Base-by-base conservation (phyloP, 1,139 yeast genomes). In the Geotrichum macrosporum region DNA sequence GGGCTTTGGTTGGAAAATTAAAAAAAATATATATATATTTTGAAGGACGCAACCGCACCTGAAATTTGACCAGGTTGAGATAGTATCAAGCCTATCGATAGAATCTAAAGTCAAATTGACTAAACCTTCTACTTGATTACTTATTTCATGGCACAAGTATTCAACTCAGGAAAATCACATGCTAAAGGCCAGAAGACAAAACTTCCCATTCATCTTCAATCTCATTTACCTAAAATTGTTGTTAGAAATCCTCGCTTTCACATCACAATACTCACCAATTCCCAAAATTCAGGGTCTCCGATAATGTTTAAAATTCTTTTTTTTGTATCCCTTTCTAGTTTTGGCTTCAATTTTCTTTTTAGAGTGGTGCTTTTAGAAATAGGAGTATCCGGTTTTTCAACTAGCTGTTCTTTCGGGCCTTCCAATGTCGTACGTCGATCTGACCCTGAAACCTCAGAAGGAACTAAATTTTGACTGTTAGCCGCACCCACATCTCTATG, bases 271-370 rank as follows among this genome's bases (percentile, higher is more conserved):
- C 51, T 40, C 41, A 50, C 53, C 42, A 50, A 36, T 9, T 39
- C 34, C 53, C 53, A 50, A 34, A 50, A 50, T 18, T 19, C 20
- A 4, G 41, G 38, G 27, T 50, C 53, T 9, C 47, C 41, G 9
- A 48, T 22, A 16, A 39, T 18, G 15, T 16, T 29, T 12, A 45
- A 10, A 18, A 45, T 39, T 40, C 40, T 37, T 19, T 45, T 45
- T 35, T 30, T 35, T 29, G 35, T 21, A 30, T 15, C 24, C 9
- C 32, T 24, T 10, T 29, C 33, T 20, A 45, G 21, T 10, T 39
- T 39, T 29, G 24, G 13, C 12, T 27, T 39, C 27, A 27, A 19
- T 22, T 19, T 18, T 26, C 34, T 24, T 26, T 19, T 41, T 2
- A 15, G 21, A 18, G 18, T 19, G 9, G 8, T 10, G 4, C n/a